Base-by-base conservation (phyloP, 768 basidiomycete genomes). In the Suillus sp. region DNA sequence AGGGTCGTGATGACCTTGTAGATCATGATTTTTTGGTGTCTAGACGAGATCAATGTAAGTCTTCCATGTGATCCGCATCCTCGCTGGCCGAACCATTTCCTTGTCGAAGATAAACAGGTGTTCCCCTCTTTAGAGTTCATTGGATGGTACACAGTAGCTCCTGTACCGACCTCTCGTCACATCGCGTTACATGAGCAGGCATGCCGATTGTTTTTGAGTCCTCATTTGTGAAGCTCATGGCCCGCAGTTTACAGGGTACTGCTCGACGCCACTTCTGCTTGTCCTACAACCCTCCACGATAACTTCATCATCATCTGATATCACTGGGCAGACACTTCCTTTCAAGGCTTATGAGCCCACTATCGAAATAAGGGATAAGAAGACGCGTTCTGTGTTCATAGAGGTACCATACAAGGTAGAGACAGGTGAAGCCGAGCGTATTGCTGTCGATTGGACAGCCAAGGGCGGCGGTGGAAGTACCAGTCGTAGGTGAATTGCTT, bases 71-170 rank as follows among this genome's bases (percentile, higher is more conserved):
- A 16, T 42, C 27, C 11, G 11, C n/a, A 16, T 51, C 14, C 34
- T 32, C 61, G 35, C 55, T 58, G 62, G 25, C 37, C 65, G 61
- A 51, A 67, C 25, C 38, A 58, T 34, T 11, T 61, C 58, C 48
- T 51, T 55, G 61, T 59, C 58, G 50, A 75, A 99, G 96, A 95
- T 82, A 96, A 96, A 76, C 95, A 97, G 78, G 96, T 99, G 25
- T 99, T 99, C 75, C 97, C 97, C 13, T 95, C 95, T 1, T 83
- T 99, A 38, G 97, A 99, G 72, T 90, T 99, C 71, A 92, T 99
- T 58, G 97, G 97, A 9, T 99, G 97, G 97, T 99, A 99, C 77
- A 92, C 92, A 0, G 88, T 96, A 50, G 89, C 93, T 18, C 74
- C 83, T n/a, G 78, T 80, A 13, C 94, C 94, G 0, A 88, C 88